Conservation (phyloP, 176 grass and related monocot genomes). For the Tuctoria greenei region DNA sequence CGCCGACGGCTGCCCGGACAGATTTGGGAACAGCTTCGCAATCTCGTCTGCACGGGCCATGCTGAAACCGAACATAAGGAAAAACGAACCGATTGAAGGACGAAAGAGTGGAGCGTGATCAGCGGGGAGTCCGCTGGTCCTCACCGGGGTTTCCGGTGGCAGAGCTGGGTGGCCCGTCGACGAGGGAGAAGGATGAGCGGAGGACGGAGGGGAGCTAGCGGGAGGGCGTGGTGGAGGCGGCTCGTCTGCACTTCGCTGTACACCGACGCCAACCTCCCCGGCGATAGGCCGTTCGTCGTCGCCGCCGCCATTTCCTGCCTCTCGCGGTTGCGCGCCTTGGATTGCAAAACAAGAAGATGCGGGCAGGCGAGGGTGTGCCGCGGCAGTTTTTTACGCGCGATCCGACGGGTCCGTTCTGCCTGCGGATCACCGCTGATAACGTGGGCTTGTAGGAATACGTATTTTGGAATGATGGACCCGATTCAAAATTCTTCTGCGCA, state of each 20-base stretch:
- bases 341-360: too few species aligned
- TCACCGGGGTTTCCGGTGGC: slow-evolving; percentile 67
- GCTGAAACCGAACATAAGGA: neutral
- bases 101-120: neutral
- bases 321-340: too few species aligned
- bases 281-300: slow-evolving; percentile 39
- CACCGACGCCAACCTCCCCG: too few species aligned
- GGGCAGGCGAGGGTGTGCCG: too few species aligned
- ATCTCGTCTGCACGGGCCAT: neutral
- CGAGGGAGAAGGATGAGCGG: slow-evolving; percentile 50
- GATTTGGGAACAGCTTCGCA: neutral
- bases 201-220: slow-evolving; percentile 77
- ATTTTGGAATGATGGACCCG: too few species aligned
- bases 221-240: slow-evolving; percentile 69
- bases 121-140: neutral
- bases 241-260: slow-evolving; percentile 96
- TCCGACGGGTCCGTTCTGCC: too few species aligned
- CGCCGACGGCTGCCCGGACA: neutral
- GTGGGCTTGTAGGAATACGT: too few species aligned
- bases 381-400: too few species aligned
- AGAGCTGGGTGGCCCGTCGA: slow-evolving; percentile 64
- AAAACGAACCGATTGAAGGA: neutral
- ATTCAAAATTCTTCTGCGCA: too few species aligned
- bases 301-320: slow-evolving; percentile 49
- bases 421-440: too few species aligned